These are phyloP conservation scores for Chondrus crispus DNA, from an alignment of 23 red algal genomes.

Conservation along the genomic window DNA sequence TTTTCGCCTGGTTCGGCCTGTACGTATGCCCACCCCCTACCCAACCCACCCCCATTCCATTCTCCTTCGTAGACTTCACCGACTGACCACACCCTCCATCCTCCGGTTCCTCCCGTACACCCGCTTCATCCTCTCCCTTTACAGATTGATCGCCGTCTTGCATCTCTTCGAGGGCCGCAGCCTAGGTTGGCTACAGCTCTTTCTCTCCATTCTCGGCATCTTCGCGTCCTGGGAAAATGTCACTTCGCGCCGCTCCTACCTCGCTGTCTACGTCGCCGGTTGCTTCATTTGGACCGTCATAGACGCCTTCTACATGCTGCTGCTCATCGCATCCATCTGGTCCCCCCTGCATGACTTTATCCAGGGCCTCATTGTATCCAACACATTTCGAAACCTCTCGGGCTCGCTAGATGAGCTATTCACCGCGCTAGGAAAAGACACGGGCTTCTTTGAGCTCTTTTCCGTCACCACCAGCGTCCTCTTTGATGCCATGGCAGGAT, in stretches of 20 bases:
- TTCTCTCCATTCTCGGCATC: conserved; percentile 14
- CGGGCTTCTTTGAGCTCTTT: conserved; percentile 21
- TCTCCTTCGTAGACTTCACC: no score
- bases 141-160: conserved; percentile 23
- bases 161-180: conserved; percentile 51
- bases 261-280: conserved; percentile 8
- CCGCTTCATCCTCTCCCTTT: background rate
- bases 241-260: background rate
- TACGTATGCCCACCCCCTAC: background rate
- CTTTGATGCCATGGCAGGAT: conserved; percentile 39
- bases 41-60: background rate
- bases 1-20: conserved; percentile 47
- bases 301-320: background rate
- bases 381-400: conserved; percentile 44
- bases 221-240: conserved; percentile 39
- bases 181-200: background rate
- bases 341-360: background rate
- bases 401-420: background rate
- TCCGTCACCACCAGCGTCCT: conserved; percentile 32
- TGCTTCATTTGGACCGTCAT: background rate
- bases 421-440: background rate
- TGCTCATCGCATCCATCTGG: conserved; percentile 2
- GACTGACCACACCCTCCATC: background rate
- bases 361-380: conserved; percentile 8
- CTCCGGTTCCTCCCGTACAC: background rate